Evolutionary conservation across 495 filamentous ascomycete species (phyloP), one percentile per base, ranked within the genome.

Genomic region (Extremus antarcticus): DNA sequence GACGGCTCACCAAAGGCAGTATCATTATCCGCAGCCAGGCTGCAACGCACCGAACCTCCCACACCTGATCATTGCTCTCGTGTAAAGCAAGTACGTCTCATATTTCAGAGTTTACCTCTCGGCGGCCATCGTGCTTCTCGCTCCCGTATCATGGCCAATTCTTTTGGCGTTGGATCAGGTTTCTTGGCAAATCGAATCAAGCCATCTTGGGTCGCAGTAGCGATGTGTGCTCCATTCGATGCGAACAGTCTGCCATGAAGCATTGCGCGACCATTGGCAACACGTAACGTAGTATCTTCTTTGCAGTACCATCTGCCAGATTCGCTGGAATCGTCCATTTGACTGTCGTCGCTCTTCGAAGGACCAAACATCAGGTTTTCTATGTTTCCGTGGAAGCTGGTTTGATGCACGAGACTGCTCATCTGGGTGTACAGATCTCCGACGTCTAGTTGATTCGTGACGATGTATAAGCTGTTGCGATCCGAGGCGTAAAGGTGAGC

Each of bases 401-500:
- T 78, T 9, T 71, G 76, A 52, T 85, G 77, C 29, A 74, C 81
- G 43, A 88, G 64, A 53, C 75, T 83, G 4, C 79, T 79, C 64
- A 83, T 81, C 35, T 72, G 65, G 3, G 65, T 75, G 13, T 74
- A 62, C 47, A 74, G 71, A 53, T 71, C 64, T 2, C 74, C 77
- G 32, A 80, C 75, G 0, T 78, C 78, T 8, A 84, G 56, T 4
- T 84, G 75, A 38, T 85, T 80, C 2, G 74, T 72, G 32, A 82
- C 72, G 66, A 86, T 71, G 60, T 84, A 71, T 51, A 87, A 65
- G 0, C 81, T 83, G 63, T 88, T 88, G 40, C 80, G 75, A 61
- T 88, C 85, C 24, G 76, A 78, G 1, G 80, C 76, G 66, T 81
- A 87, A 47, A 84, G 77, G 64, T 87, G 84, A 16, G 77, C 76